phyloP scores from a whole-genome alignment of 495 filamentous ascomycete species.

The Jackrogersella multiformis region DNA sequence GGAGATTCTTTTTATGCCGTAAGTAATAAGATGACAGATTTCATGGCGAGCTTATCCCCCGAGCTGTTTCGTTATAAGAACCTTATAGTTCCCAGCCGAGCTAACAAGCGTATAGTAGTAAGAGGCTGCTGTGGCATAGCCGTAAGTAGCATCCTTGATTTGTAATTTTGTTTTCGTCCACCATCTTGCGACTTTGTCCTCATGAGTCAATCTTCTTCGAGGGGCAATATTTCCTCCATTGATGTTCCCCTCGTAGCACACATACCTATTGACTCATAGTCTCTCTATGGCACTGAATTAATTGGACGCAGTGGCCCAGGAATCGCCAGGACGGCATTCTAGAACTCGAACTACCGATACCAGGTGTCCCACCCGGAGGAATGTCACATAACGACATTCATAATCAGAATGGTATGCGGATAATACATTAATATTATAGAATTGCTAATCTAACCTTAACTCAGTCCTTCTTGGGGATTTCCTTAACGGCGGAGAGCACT shows the following conservation, averaged over 20 bases:
- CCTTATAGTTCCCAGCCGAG: not conserved
- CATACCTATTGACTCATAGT: not conserved
- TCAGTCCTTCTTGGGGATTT: conserved; percentile 23
- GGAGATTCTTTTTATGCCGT: conserved; percentile 26
- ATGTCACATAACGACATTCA: conserved; percentile 6
- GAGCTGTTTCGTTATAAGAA: not conserved
- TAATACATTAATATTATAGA: not conserved
- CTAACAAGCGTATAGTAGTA: conserved; percentile 14
- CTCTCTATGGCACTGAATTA: not conserved
- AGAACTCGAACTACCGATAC: conserved; percentile 4
- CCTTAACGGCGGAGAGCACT: not conserved
- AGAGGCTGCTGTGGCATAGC: conserved; percentile 13
- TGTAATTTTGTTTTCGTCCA: not conserved
- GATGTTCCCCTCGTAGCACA: too few species aligned
- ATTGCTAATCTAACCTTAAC: not conserved
- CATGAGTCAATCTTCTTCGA: too few species aligned
- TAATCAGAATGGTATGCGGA: conserved; percentile 12
- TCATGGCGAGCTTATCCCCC: not conserved
- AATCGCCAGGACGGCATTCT: not conserved
- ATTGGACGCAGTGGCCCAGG: conserved; percentile 10
- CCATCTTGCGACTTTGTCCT: not conserved
- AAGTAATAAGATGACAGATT: conserved; percentile 1
- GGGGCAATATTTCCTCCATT: too few species aligned
- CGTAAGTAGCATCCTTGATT: conserved; percentile 6
- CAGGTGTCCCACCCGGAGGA: not conserved